Evolutionary conservation across 495 filamentous ascomycete species (phyloP).

Genomic region (Pseudoneurospora amorphoporcata): DNA sequence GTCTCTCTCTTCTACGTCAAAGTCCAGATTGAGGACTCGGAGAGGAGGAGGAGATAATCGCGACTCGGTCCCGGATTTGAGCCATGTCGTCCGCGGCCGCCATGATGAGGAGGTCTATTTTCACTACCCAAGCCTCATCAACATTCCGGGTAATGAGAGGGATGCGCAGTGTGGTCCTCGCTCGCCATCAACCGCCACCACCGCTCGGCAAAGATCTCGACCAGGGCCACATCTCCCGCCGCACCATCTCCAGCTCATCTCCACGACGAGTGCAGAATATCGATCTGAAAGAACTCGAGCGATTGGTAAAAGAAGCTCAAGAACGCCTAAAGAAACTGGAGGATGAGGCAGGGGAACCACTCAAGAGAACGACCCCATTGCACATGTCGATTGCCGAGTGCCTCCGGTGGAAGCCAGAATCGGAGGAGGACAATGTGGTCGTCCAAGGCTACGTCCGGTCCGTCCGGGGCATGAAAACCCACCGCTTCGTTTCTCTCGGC

Average conservation of each 20-base stretch:
- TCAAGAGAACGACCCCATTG: not conserved
- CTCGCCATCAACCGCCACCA: not conserved
- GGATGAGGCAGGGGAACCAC: not conserved
- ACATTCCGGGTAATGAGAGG: not conserved
- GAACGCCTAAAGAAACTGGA: not conserved
- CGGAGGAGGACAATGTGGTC: constrained; percentile 22
- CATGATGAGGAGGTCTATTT: not conserved
- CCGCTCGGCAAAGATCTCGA: not conserved
- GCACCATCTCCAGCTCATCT: not conserved
- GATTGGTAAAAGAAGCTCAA: not conserved
- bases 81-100: not conserved
- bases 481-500: constrained; percentile 72
- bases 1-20: not conserved
- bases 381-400: constrained; percentile 16
- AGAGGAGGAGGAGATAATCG: not conserved
- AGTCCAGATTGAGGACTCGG: not conserved
- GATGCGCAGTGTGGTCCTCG: not conserved
- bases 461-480: constrained; percentile 73
- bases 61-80: not conserved
- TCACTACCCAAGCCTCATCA: not conserved
- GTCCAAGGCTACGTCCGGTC: constrained; percentile 76
- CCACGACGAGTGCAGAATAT: not conserved
- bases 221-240: not conserved
- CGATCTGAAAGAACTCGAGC: not conserved
- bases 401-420: constrained; percentile 21